Evolutionary conservation across 1,139 yeast species (phyloP).

Genomic region (Kurtzmaniella quercitrusa): DNA sequence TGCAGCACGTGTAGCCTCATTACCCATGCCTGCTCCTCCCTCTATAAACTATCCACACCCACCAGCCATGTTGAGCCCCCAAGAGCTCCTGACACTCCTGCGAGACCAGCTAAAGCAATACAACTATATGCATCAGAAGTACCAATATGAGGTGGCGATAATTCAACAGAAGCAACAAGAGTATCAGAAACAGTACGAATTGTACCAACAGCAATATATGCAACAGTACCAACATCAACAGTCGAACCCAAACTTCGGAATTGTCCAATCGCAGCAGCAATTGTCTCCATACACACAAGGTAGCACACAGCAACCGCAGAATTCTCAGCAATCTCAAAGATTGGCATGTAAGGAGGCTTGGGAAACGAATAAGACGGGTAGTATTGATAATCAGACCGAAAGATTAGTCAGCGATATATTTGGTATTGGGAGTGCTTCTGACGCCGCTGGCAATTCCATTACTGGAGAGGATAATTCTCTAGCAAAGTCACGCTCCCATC

Average conservation of each 20-base stretch:
- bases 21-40: conserved; percentile 4
- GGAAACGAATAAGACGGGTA: conserved; percentile 21
- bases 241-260: background rate
- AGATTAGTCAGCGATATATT: conserved; percentile 42
- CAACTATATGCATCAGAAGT: conserved; percentile 19
- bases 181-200: conserved; percentile 10
- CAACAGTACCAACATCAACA: conserved; percentile 3
- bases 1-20: conserved; percentile 1
- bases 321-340: conserved; percentile 10
- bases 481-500: conserved; percentile 3
- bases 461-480: conserved; percentile 2
- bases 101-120: conserved; percentile 22
- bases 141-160: conserved; percentile 14
- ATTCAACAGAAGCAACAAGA: conserved; percentile 15
- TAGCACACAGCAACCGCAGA: conserved; percentile 1
- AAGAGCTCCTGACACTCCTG: conserved; percentile 15
- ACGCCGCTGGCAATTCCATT: background rate
- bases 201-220: conserved; percentile 4
- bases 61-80: conserved; percentile 15
- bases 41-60: conserved; percentile 12
- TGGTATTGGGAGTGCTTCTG: conserved; percentile 5
- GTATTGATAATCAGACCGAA: conserved; percentile 27
- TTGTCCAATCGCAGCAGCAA: background rate
- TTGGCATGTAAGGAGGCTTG: conserved; percentile 36
- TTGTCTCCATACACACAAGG: background rate